A percentile compares a stretch with the other conserved stretches of the same genome.
Evolutionary conservation across 495 filamentous ascomycete genomes (phyloP).

Genomic region (Tuber calosporum): DNA sequence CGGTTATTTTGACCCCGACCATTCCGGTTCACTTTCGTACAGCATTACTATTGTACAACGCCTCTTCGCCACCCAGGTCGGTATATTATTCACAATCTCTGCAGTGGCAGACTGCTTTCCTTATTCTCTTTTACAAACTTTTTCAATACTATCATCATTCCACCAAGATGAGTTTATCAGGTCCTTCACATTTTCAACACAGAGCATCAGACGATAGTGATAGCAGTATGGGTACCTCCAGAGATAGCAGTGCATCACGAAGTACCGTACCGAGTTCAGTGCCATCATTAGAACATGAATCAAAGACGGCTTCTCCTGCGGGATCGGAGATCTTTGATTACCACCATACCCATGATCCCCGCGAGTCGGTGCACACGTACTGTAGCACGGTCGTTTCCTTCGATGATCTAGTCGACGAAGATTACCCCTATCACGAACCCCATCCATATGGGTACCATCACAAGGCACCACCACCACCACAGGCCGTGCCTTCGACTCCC

Average conservation of each 20-base stretch:
- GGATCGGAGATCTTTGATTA: conserved; percentile 37
- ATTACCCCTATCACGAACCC: conserved; percentile 47
- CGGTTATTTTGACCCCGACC: conserved; percentile 25
- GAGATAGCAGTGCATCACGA: conserved; percentile 32
- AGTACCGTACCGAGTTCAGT: conserved; percentile 39
- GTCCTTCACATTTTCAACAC: conserved; percentile 23
- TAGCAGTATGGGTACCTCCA: conserved; percentile 34
- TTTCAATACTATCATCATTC: conserved; percentile 19
- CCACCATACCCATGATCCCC: conserved; percentile 43
- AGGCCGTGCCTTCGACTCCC: conserved; percentile 61
- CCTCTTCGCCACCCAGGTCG: conserved; percentile 27
- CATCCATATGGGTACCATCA: conserved; percentile 44
- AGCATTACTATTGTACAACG: conserved; percentile 22
- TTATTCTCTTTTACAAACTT: conserved; percentile 32
- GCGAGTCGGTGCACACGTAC: conserved; percentile 70
- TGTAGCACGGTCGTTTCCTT: conserved; percentile 63
- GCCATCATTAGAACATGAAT: conserved; percentile 39
- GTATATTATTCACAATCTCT: conserved; percentile 32
- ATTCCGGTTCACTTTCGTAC: conserved; percentile 14
- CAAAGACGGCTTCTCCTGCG: conserved; percentile 30
- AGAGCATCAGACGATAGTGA: conserved; percentile 32
- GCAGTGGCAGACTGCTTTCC: conserved; percentile 15
- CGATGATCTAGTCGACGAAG: conserved; percentile 55
- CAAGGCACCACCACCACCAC: conserved; percentile 45
- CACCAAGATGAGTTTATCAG: conserved; percentile 34